phyloP scores from a whole-genome alignment of 352 stramenopile species.

The Pythium inflatum region DNA sequence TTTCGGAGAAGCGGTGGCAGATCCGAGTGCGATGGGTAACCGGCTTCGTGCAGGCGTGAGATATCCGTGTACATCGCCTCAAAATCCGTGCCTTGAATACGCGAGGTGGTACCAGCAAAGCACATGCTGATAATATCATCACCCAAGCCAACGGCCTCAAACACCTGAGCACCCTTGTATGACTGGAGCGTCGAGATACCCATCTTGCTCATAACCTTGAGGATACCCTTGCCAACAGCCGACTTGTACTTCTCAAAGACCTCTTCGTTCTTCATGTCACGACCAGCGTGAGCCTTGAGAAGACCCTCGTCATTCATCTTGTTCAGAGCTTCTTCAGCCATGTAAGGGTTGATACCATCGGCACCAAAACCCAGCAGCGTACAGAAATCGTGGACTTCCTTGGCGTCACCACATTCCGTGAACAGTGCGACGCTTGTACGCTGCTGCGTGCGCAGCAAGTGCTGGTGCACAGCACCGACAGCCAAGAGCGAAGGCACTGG shows the following conservation, averaged over 20 bases:
- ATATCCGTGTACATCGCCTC: slow-evolving; percentile 96
- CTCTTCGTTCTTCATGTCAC: slow-evolving; percentile 56
- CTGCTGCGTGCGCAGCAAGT: slow-evolving; percentile 94
- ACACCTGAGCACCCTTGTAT: slow-evolving; percentile 97
- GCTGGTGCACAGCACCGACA: slow-evolving; percentile 96
- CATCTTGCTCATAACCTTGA: slow-evolving; percentile 95
- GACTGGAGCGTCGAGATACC: slow-evolving; percentile 95
- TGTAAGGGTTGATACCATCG: slow-evolving; percentile 95
- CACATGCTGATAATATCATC: slow-evolving; percentile 91
- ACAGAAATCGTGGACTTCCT: slow-evolving; percentile 97
- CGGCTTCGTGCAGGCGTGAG: slow-evolving; percentile 89
- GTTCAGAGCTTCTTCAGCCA: slow-evolving; percentile 94
- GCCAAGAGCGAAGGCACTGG: slow-evolving; percentile 94
- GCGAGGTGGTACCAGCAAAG: slow-evolving; percentile 86
- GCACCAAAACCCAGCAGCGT: slow-evolving; percentile 94
- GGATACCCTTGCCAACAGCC: slow-evolving; percentile 68
- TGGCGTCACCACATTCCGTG: slow-evolving; percentile 93
- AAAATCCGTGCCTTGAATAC: slow-evolving; percentile 94
- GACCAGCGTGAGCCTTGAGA: slow-evolving; percentile 66
- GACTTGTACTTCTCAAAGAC: slow-evolving; percentile 72
- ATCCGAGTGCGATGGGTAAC: slow-evolving; percentile 81
- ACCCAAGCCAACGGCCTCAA: slow-evolving; percentile 94
- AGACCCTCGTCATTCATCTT: slow-evolving; percentile 96
- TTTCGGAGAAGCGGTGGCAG: slow-evolving; percentile 92
- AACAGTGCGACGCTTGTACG: slow-evolving; percentile 91